phyloP scores from a whole-genome alignment of 768 basidiomycete species.

The Multifurca ochricompacta region DNA sequence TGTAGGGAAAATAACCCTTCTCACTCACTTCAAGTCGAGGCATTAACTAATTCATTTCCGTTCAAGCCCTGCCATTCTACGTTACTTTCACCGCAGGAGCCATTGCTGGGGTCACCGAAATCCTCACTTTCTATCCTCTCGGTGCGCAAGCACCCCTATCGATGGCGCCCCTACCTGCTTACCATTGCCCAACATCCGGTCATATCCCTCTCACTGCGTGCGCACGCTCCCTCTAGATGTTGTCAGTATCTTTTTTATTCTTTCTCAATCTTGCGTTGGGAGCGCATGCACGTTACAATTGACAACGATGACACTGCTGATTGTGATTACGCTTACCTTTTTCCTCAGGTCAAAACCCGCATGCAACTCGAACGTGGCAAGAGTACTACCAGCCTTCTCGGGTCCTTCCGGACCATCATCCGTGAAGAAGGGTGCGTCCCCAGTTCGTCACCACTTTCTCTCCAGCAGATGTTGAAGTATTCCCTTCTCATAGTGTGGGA shows the following conservation, averaged over 20 bases:
- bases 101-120: slow-evolving; percentile 86
- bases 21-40: not conserved
- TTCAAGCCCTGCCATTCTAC: slow-evolving; percentile 67
- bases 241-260: slow-evolving; percentile 39
- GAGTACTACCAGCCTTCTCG: slow-evolving; percentile 64
- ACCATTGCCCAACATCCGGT: not conserved
- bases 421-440: slow-evolving; percentile 77
- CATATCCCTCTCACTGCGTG: not conserved
- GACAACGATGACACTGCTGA: too few species aligned
- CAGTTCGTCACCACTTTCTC: slow-evolving; percentile 17
- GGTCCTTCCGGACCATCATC: slow-evolving; percentile 76
- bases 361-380: slow-evolving; percentile 95
- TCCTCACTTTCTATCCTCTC: slow-evolving; percentile 82
- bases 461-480: not conserved
- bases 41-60: not conserved
- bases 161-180: not conserved
- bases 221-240: slow-evolving; percentile 51
- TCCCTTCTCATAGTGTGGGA: slow-evolving; percentile 44
- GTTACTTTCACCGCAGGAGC: slow-evolving; percentile 95
- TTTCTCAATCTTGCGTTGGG: not conserved
- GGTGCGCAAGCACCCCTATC: slow-evolving; percentile 40
- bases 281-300: not conserved
- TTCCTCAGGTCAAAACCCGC: slow-evolving; percentile 83
- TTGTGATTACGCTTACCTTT: slow-evolving; percentile 9
- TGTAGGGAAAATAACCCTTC: slow-evolving; percentile 5